Percentiles rank a stretch among this genome's conserved stretches.
These are phyloP conservation scores for Schoenoplectus triqueter DNA, from an alignment of 202 grass and related monocot genomes.

Conservation along the genomic window DNA sequence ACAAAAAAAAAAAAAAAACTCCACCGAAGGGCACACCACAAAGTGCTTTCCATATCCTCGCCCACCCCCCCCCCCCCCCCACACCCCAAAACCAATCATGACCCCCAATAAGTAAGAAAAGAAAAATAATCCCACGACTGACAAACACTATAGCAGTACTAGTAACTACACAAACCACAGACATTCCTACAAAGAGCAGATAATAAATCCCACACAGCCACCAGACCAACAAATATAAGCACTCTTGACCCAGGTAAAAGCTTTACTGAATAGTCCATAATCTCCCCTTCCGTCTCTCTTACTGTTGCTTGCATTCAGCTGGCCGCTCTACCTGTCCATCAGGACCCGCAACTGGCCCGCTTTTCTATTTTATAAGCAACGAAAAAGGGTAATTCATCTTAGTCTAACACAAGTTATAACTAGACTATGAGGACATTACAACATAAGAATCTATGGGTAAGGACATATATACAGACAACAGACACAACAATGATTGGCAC, in stretches of 20 bases:
- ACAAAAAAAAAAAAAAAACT: not conserved
- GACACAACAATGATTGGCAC: not conserved
- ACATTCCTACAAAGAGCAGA: conserved; percentile 16
- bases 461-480: not conserved
- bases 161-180: conserved; percentile 27
- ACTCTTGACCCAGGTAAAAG: not conserved
- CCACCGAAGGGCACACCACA: conserved; percentile 10
- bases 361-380: conserved; percentile 46
- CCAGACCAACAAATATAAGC: conserved; percentile 29
- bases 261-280: not conserved
- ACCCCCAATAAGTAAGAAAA: not conserved
- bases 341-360: conserved; percentile 48
- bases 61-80: not conserved
- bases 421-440: not conserved
- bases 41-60: conserved; percentile 5
- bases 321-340: conserved; percentile 75
- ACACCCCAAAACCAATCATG: conserved; percentile 20
- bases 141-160: conserved; percentile 31
- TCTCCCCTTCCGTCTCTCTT: conserved; percentile 34
- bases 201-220: conserved; percentile 33
- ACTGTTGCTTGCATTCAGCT: conserved; percentile 99
- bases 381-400: conserved; percentile 27
- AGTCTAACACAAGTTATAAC: not conserved
- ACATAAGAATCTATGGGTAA: not conserved
- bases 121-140: conserved; percentile 8